These are phyloP conservation scores for Starmera amethionina DNA, from an alignment of 805 yeast genomes.

Conservation along the genomic window DNA sequence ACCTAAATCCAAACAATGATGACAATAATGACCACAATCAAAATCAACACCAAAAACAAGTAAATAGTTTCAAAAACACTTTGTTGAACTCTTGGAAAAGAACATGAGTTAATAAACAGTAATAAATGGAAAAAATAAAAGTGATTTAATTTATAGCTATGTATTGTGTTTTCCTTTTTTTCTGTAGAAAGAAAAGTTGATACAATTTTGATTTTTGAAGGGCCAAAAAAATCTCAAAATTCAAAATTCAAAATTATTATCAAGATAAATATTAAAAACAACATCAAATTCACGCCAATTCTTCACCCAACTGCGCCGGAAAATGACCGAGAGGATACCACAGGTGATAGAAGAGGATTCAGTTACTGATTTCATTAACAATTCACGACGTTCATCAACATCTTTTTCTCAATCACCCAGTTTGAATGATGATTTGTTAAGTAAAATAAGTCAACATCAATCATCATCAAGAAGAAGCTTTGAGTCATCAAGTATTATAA, in stretches of 20 bases:
- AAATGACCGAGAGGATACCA: background rate
- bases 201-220: too few relatives aligned
- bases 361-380: background rate
- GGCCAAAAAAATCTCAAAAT: too few relatives aligned
- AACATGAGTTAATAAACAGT: background rate
- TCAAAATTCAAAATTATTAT: too few relatives aligned
- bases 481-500: slow-evolving; percentile 20
- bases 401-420: slow-evolving; percentile 10
- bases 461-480: slow-evolving; percentile 19
- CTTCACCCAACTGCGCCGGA: too few relatives aligned
- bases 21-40: slow-evolving; percentile 1
- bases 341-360: background rate
- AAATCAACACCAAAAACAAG: background rate
- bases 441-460: slow-evolving; percentile 15
- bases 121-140: too few relatives aligned
- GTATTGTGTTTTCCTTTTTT: too few relatives aligned
- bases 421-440: slow-evolving; percentile 25
- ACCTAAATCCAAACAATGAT: slow-evolving; percentile 5
- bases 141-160: too few relatives aligned
- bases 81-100: slow-evolving; percentile 17
- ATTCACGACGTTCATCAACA: slow-evolving; percentile 5
- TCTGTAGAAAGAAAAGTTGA: too few relatives aligned
- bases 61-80: slow-evolving; percentile 6
- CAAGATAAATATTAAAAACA: background rate
- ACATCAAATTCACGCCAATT: background rate